A percentile compares a stretch with the other conserved stretches of the same genome.
phyloP scores from a whole-genome alignment of 257 asterid genomes.

The Apocynum venetum region DNA sequence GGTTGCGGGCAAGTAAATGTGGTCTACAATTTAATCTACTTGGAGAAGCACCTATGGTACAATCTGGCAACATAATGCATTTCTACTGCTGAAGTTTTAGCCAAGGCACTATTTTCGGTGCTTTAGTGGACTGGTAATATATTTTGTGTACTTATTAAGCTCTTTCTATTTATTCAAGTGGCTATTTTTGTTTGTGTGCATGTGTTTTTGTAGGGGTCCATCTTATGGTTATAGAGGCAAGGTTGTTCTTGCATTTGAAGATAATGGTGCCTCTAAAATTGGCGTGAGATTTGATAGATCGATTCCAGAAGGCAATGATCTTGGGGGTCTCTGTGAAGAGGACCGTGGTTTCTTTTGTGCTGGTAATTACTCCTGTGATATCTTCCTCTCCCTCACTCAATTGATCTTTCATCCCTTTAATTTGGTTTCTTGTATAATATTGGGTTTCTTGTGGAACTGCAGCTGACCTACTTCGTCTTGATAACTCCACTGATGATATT shows the following conservation, averaged over 20 bases:
- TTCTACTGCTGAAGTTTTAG: background rate
- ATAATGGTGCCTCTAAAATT: constrained; percentile 70
- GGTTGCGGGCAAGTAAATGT: background rate
- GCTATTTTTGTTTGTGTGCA: background rate
- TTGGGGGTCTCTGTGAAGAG: constrained; percentile 79
- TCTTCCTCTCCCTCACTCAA: constrained; percentile 1
- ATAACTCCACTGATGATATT: constrained; percentile 70
- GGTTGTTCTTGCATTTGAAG: constrained; percentile 75
- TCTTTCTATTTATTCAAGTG: background rate
- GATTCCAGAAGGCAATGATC: constrained; percentile 80
- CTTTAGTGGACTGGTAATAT: too few species aligned
- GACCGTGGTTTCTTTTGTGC: constrained; percentile 95
- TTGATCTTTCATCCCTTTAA: background rate
- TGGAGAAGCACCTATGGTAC: background rate
- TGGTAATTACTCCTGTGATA: constrained; percentile 31
- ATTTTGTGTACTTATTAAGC: background rate
- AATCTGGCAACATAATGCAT: background rate
- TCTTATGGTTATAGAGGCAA: constrained; percentile 76
- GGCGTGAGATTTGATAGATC: constrained; percentile 86
- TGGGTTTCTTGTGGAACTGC: background rate
- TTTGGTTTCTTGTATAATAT: background rate
- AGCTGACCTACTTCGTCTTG: constrained; percentile 70
- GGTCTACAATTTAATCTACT: too few species aligned
- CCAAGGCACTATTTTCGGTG: background rate
- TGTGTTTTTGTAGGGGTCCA: constrained; percentile 64